Evolutionary conservation across 1,284 basidiomycete species (phyloP).

Genomic region (Puccinia hordei): DNA sequence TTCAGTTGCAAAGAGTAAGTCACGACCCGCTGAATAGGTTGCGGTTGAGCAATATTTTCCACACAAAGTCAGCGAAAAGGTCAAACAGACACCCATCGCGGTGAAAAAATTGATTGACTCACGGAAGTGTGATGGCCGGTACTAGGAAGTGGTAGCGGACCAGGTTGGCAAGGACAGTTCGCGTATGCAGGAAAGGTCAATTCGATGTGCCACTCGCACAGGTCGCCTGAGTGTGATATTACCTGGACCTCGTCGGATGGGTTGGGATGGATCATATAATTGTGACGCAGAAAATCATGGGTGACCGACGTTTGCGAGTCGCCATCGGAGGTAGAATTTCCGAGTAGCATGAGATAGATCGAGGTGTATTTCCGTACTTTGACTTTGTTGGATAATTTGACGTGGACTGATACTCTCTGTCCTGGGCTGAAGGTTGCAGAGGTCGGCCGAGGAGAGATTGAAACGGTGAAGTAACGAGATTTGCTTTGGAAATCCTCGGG

Average conservation of each 20-base stretch:
- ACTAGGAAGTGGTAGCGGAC: conserved; percentile 31
- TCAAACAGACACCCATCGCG: not conserved
- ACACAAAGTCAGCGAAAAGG: not conserved
- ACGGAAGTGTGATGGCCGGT: conserved; percentile 21
- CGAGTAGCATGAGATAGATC: conserved; percentile 21
- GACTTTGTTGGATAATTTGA: conserved; percentile 16
- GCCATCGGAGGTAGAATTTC: not conserved
- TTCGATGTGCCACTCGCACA: conserved; percentile 35
- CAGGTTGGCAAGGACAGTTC: conserved; percentile 35
- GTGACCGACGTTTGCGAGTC: conserved; percentile 1
- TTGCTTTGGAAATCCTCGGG: conserved; percentile 43
- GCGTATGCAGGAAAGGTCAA: conserved; percentile 31
- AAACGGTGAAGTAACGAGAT: conserved; percentile 27
- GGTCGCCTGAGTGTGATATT: conserved; percentile 6
- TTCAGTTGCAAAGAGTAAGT: conserved; percentile 28
- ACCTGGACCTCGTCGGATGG: not conserved
- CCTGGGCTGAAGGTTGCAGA: conserved; percentile 30
- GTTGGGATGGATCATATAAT: conserved; percentile 17
- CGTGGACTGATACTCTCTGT: conserved; percentile 14
- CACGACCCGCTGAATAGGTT: conserved; percentile 10
- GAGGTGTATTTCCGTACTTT: conserved; percentile 28
- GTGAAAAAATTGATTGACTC: not conserved
- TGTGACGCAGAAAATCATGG: conserved; percentile 40
- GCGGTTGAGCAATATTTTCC: not conserved
- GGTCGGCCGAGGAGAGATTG: conserved; percentile 28